A percentile compares a stretch with the other conserved stretches of the same genome.
These are phyloP conservation scores for Berberis vulgaris DNA, from an alignment of 164 flowering plant species.

Conservation along the genomic window DNA sequence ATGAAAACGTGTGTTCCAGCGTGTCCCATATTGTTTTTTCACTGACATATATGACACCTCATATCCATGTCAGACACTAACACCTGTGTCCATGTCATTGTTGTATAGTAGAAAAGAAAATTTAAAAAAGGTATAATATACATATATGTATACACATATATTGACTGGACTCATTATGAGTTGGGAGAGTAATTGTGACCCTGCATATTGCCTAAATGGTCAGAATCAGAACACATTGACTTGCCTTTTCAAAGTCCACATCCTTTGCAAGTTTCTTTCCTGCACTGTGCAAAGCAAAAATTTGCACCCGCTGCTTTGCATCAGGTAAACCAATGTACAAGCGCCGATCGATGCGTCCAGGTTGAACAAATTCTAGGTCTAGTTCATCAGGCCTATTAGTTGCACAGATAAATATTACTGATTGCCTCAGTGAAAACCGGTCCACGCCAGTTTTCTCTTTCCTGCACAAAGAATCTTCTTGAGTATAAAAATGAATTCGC, in stretches of 20 bases:
- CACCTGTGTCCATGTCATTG: too few relatives aligned
- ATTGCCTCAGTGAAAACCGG: conserved; percentile 79
- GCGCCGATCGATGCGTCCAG: conserved; percentile 96
- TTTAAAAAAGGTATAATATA: too few relatives aligned
- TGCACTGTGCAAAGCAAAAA: conserved; percentile 84
- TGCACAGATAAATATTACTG: conserved; percentile 95
- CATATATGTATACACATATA: too few relatives aligned
- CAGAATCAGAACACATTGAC: not conserved
- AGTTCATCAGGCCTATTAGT: conserved; percentile 95
- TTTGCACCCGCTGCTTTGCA: conserved; percentile 82
- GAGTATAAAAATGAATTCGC: conserved; percentile 8
- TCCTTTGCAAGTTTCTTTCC: conserved; percentile 80
- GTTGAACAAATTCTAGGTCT: conserved; percentile 76
- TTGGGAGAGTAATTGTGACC: too few relatives aligned
- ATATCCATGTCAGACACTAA: too few relatives aligned
- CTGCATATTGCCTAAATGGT: not conserved
- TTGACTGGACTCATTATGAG: too few relatives aligned
- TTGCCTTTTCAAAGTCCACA: conserved; percentile 72
- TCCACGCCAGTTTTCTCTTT: conserved; percentile 86
- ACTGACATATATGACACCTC: too few relatives aligned
- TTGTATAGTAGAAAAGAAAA: too few relatives aligned
- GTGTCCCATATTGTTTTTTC: too few relatives aligned
- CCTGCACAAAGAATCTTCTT: conserved; percentile 25
- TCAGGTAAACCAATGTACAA: conserved; percentile 85
- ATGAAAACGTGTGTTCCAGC: too few relatives aligned